Evolutionary conservation across 371 early-diverging fungal genomes (phyloP).

Genomic region (Zopfochytrium polystomum): DNA sequence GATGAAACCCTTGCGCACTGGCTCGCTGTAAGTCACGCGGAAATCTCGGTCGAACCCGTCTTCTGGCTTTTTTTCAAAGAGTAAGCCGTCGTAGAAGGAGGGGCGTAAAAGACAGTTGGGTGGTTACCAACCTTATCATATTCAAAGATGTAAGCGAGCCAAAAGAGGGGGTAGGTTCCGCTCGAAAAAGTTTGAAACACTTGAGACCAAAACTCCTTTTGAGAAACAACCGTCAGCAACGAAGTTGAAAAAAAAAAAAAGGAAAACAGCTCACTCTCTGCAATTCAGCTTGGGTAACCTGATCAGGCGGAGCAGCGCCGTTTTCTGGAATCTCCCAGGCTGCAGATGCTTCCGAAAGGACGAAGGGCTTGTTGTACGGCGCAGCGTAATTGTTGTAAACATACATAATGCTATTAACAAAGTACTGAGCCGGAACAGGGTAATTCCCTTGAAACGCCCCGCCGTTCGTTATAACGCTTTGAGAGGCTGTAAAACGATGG

Average conservation of each 20-base stretch:
- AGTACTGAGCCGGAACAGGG: neutral
- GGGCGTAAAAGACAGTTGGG: neutral
- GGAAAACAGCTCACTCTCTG: neutral
- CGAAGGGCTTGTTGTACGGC: conserved; percentile 21
- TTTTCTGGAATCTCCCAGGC: neutral
- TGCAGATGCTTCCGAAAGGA: conserved; percentile 5
- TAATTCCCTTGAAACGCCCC: conserved; percentile 2
- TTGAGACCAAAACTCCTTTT: conserved; percentile 1
- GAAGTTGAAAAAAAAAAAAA: conserved; percentile 1
- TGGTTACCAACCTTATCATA: conserved; percentile 12
- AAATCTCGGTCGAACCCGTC: neutral
- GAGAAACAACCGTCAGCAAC: neutral
- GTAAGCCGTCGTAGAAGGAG: neutral
- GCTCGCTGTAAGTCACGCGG: neutral
- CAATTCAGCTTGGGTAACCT: neutral
- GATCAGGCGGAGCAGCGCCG: conserved; percentile 1
- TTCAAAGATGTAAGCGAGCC: conserved; percentile 23
- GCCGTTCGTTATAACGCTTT: neutral
- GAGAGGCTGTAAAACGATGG: neutral
- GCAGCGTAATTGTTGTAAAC: conserved; percentile 21
- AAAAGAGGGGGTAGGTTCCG: conserved; percentile 13
- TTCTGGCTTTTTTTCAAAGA: neutral
- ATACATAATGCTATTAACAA: neutral
- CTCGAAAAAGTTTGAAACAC: conserved; percentile 8
- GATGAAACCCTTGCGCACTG: neutral